These are phyloP conservation scores for Alternaria sp. DNA, from an alignment of 2,329 filamentous ascomycete genomes.

Conservation along the genomic window DNA sequence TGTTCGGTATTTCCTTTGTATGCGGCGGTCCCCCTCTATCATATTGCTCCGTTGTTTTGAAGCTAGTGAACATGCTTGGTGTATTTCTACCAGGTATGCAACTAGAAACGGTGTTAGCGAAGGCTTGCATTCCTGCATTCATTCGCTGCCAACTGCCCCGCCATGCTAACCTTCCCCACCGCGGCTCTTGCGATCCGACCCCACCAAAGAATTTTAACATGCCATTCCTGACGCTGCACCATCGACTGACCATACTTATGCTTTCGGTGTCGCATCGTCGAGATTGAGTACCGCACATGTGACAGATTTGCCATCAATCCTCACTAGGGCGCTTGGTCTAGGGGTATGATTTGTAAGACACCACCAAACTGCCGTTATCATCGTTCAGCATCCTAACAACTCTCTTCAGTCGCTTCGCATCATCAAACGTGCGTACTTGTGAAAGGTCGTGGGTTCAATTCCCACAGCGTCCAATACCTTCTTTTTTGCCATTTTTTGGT, in stretches of 20 bases:
- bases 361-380: not conserved
- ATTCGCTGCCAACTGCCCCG: not conserved
- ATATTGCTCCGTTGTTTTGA: too few relatives aligned
- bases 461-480: constrained; percentile 33
- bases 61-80: too few relatives aligned
- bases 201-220: not conserved
- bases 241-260: too few relatives aligned
- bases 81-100: too few relatives aligned
- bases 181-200: not conserved
- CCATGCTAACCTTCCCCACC: not conserved
- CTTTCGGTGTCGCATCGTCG: too few relatives aligned
- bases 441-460: constrained; percentile 39
- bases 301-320: not conserved
- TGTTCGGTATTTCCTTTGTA: too few relatives aligned
- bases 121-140: not conserved
- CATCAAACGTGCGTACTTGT: constrained; percentile 17
- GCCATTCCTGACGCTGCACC: not conserved
- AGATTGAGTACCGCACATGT: too few relatives aligned
- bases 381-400: not conserved
- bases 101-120: not conserved
- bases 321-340: constrained; percentile 12
- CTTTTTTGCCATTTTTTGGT: not conserved
- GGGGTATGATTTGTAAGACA: constrained; percentile 18
- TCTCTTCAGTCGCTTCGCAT: constrained; percentile 27
- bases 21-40: too few relatives aligned